Base-by-base conservation (phyloP, 139 green algal species). In the Haematococcus lacustris region DNA sequence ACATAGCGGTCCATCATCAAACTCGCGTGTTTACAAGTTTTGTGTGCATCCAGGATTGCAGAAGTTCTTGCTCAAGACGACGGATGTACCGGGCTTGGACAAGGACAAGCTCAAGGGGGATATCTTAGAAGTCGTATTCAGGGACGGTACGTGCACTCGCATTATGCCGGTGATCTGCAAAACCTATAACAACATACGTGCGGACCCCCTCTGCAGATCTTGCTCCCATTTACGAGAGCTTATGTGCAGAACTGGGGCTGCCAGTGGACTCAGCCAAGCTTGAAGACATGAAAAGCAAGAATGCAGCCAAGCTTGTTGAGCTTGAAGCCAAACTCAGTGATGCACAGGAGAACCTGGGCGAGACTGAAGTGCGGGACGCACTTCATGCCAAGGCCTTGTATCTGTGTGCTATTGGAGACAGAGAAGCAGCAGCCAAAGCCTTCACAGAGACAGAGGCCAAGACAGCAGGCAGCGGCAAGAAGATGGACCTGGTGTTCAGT, bases 401-500 rank as follows among this genome's bases (percentile, higher is more conserved):
- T 77, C 74, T 97, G 51, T 85, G 80, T 9, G 71, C 68, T 41
- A 91, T 96, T 4, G 89, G 93, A 17, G 90, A 96, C 73, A 78
- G 80, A 25, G 81, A 90, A 26, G 90, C 72, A 4, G 93, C 94
- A 32, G 26, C 83, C 6, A 81, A 76, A 30, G 93, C 93, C 4
- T 97, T 89, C 64, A 73, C 86, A 26, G 84, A 66, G 32, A 88
- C 90, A 0, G 89, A 94, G 73, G 78, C 73, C 34, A 96, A 95
- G 78, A 98, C 94, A 47, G 86, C 95, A 1, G 90, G 91, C n/a
- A 82, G 89, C 51, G 93, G 92, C 13, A 90, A 88, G 39, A 97
- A 97, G 78, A 89, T 98, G 86, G 96, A 99, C 83, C 79, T 98
- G 2, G 83, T 89, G 7, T 98, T 99, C 74, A 91, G 82, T 72